Evolutionary conservation across 2,329 filamentous ascomycete species (phyloP), one percentile per base, ranked within the genome.

Genomic region (Claviceps paspali): DNA sequence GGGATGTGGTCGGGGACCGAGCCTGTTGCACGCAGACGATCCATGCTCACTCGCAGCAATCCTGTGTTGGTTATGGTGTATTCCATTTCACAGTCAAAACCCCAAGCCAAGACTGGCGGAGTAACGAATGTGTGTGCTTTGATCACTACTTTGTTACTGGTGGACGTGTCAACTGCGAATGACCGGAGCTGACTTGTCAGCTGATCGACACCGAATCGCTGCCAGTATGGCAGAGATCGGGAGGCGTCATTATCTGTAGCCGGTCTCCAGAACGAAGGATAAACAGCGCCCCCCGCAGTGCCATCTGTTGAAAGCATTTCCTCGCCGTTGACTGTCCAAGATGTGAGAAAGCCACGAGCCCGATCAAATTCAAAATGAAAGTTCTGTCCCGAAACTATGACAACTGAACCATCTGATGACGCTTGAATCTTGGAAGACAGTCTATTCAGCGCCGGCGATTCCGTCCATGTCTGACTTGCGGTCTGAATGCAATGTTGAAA

Each of bases 211-310:
- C 67, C 66, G 35, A 65, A 66, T 14, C 63, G 59, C 31, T 64
- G 56, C 76, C 76, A 81, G 45, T 78, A 71, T 5, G 63, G 64
- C 3, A 68, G 61, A 9, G 71, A 68, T 12, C 55, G 49, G 0
- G 68, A 63, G 0, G 60, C 57, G 47, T 82, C 77, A 46, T 82
- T 82, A 11, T 82, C 73, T 0, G 76, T 81, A 11, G 68, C 65
- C 0, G 76, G 70, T 4, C 76, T 71, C 66, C 74, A 80, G 54
- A 81, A 72, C 5, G 62, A 59, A 1, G 70, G 62, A 7, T 53
- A 47, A 12, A 65, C 51, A 17, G 60, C 63, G 3, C 55, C 52
- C 6, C 52, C 46, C 3, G 54, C 56, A 26, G 43, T 49, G 1
- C 63, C 54, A 33, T 60, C 53, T 1, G 47, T 35, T 6, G 47